phyloP scores from a whole-genome alignment of 2,329 filamentous ascomycete species.

The Sarocladiaceae sp. region DNA sequence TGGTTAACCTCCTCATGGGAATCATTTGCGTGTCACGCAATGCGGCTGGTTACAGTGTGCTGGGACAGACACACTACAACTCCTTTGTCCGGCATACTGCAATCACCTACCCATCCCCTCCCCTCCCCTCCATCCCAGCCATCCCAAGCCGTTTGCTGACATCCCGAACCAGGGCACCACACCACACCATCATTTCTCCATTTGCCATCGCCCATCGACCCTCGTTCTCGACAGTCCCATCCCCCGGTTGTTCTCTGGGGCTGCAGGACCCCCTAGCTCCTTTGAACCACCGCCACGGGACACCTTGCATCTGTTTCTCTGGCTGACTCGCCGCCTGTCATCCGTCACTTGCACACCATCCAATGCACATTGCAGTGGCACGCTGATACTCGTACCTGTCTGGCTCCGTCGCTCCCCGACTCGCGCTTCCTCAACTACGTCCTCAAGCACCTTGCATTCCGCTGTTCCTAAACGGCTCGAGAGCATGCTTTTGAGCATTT shows the following conservation, averaged over 20 bases:
- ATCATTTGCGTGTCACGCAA: too few species aligned
- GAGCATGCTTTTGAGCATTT: too few species aligned
- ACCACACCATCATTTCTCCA: conserved; percentile 1
- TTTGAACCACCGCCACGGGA: conserved; percentile 9
- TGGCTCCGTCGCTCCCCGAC: too few species aligned
- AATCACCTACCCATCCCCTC: background rate
- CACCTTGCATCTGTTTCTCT: background rate
- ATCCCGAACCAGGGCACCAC: background rate
- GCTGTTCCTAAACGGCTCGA: too few species aligned
- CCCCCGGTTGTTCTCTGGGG: conserved; percentile 1
- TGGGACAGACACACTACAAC: too few species aligned
- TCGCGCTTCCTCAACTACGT: too few species aligned
- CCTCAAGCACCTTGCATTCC: too few species aligned
- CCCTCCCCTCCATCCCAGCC: conserved; percentile 1
- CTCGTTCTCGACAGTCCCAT: background rate
- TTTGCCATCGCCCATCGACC: conserved; percentile 3
- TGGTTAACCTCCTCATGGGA: too few species aligned
- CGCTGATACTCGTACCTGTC: too few species aligned
- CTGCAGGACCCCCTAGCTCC: conserved; percentile 4
- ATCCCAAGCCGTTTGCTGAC: conserved; percentile 8
- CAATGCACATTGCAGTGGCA: too few species aligned
- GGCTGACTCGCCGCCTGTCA: background rate
- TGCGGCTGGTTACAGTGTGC: too few species aligned
- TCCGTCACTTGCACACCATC: background rate
- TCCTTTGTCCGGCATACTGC: too few species aligned